Evolutionary conservation across 768 basidiomycete species (phyloP).

Genomic region (Lactarius evosmus): DNA sequence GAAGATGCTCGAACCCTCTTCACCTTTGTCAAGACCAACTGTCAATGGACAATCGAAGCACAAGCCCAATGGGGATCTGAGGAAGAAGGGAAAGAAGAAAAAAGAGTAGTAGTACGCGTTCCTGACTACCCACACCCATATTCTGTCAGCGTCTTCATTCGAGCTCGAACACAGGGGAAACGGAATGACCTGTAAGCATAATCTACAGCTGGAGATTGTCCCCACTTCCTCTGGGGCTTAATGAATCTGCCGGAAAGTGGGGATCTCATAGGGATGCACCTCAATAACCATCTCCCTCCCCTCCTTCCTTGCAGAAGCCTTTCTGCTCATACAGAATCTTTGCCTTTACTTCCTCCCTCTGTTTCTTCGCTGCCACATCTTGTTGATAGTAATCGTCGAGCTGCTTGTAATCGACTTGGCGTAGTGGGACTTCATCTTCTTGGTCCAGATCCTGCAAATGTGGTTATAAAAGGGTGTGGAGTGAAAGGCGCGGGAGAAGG

Average conservation of each 20-base stretch:
- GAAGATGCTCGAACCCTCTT: conserved; percentile 12
- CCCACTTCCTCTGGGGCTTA: conserved; percentile 33
- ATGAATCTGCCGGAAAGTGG: conserved; percentile 39
- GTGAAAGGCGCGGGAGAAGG: neutral
- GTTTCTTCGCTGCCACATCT: conserved; percentile 70
- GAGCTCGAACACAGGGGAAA: neutral
- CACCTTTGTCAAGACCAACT: conserved; percentile 28
- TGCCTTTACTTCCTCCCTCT: conserved; percentile 79
- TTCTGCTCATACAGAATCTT: conserved; percentile 77
- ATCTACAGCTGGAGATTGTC: conserved; percentile 31
- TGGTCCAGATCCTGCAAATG: conserved; percentile 76
- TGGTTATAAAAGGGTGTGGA: neutral
- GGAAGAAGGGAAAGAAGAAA: conserved; percentile 29
- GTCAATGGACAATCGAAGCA: conserved; percentile 34
- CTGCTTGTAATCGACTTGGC: conserved; percentile 66
- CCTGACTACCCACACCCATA: conserved; percentile 2
- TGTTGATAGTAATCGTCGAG: conserved; percentile 70
- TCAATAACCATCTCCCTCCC: conserved; percentile 95
- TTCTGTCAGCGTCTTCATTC: conserved; percentile 4
- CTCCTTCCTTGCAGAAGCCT: conserved; percentile 93
- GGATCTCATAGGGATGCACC: neutral
- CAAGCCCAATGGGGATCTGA: conserved; percentile 25
- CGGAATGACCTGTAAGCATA: conserved; percentile 27
- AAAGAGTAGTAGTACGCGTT: conserved; percentile 15
- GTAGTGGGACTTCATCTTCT: conserved; percentile 83